Evolutionary conservation across 495 filamentous ascomycete genomes (phyloP).

Genomic region (Clavariopsis aquatica): DNA sequence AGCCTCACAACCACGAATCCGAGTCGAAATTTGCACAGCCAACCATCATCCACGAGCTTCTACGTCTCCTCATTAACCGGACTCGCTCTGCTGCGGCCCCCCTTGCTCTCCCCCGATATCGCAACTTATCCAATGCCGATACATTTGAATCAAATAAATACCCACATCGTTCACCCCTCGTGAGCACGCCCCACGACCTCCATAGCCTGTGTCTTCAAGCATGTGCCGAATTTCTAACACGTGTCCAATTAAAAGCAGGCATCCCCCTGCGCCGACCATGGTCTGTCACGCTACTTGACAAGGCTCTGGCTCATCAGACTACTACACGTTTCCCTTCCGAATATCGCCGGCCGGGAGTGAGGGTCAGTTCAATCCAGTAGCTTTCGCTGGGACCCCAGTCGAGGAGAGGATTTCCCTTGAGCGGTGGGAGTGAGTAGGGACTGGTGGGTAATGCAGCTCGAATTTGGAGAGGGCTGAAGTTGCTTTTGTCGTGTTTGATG

Average conservation of each 20-base stretch:
- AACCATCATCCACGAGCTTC: not conserved
- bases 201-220: conserved; percentile 13
- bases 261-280: not conserved
- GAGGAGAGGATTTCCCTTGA: not conserved
- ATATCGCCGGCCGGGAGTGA: not conserved
- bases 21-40: not conserved
- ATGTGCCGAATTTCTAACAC: conserved; percentile 8
- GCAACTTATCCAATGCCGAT: not conserved
- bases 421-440: not conserved
- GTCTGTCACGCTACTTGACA: not conserved
- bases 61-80: not conserved
- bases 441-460: not conserved
- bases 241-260: not conserved
- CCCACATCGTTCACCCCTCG: conserved; percentile 16
- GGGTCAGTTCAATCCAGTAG: not conserved
- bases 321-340: not conserved
- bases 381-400: not conserved
- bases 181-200: conserved; percentile 30
- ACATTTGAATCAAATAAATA: not conserved
- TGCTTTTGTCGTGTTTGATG: not conserved
- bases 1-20: not conserved
- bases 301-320: not conserved
- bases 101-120: not conserved
- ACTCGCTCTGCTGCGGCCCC: not conserved
- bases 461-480: not conserved